Percentiles rank a stretch among this genome's conserved stretches.
These are phyloP conservation scores for Vitellaria paradoxa DNA, from an alignment of 179 eudicot species.

Conservation along the genomic window DNA sequence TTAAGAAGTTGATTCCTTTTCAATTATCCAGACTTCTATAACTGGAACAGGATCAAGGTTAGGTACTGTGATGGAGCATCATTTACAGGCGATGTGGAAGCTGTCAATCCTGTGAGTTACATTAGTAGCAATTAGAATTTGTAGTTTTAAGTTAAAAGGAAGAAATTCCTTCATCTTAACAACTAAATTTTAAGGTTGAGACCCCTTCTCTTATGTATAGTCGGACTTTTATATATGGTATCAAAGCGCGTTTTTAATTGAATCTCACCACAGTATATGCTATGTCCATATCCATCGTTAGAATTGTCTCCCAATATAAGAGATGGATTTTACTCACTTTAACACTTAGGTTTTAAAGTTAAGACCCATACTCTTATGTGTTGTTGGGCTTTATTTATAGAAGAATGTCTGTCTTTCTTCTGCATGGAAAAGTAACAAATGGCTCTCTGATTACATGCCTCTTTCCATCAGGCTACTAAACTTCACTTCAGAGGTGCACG, in stretches of 20 bases:
- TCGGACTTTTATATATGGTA: no score
- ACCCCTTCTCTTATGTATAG: no score
- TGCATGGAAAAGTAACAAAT: neutral
- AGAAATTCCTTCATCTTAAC: neutral
- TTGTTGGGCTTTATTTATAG: neutral
- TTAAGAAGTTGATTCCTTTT: slow-evolving; percentile 1
- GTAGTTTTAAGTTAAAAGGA: neutral
- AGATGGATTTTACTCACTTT: no score
- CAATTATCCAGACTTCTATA: slow-evolving; percentile 66
- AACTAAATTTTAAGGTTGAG: no score
- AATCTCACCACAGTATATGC: no score
- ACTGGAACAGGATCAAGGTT: slow-evolving; percentile 87
- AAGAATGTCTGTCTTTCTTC: neutral
- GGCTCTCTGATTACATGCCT: neutral
- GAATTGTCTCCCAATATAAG: no score
- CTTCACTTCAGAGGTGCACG: slow-evolving; percentile 88
- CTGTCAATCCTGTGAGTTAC: slow-evolving; percentile 69
- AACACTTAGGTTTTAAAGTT: no score
- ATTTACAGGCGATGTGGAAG: slow-evolving; percentile 81
- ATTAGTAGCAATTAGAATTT: neutral
- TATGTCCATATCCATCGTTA: no score
- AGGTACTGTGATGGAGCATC: slow-evolving; percentile 97
- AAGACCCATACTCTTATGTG: no score
- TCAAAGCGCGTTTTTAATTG: no score
- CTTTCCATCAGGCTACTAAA: slow-evolving; percentile 45